Base-by-base conservation (phyloP, 305 asterid species). In the Plantago coronopus region DNA sequence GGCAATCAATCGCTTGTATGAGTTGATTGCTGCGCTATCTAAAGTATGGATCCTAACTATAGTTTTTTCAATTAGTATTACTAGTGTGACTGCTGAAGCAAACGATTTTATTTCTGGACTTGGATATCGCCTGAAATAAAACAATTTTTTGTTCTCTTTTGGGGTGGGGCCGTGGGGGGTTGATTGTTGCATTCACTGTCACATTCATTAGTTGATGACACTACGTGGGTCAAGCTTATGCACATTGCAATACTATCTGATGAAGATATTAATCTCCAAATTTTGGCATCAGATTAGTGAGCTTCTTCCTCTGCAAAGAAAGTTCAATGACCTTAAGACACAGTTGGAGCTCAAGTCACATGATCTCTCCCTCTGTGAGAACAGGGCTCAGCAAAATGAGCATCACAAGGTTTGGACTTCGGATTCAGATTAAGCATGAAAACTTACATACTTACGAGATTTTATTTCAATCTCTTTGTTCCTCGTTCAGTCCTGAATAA, bases 301-400 rank as follows among this genome's bases (percentile, higher is more conserved):
- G 76, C 96, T 93, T 70, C 91, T 85, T 71, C 99, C 99, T 58
- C 81, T 81, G 70, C 91, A 93, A 73, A 81, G 79, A 73, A 81
- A 77, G 83, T 93, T 81, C 72, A 84, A 83, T 61, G 95, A 87
- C 71, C 84, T 93, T 49, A 89, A 81, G 82, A 74, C 83, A 60
- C 87, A 85, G 72, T 66, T 87, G 72, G 99, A 85, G 75, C 95
- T 93, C 79, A 86, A 90, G 76, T 80, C 91, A 54, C 87, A 85
- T 73, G 99, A 93, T 69, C 96, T 93, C 64, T 80, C 91, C 23
- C 84, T 93, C 70, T 60, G 76, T 47, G 94, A 89, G 80, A 81
- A 71, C 75, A 81, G 97, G 80, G 96, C 95, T n/a, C 85, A 83
- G 80, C 97, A 93, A 69, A 87, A 86, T 68, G 99, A 89, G 82